Evolutionary conservation across 2,329 filamentous ascomycete species (phyloP), one percentile per base, ranked within the genome.

Genomic region (Penicillium sp.): DNA sequence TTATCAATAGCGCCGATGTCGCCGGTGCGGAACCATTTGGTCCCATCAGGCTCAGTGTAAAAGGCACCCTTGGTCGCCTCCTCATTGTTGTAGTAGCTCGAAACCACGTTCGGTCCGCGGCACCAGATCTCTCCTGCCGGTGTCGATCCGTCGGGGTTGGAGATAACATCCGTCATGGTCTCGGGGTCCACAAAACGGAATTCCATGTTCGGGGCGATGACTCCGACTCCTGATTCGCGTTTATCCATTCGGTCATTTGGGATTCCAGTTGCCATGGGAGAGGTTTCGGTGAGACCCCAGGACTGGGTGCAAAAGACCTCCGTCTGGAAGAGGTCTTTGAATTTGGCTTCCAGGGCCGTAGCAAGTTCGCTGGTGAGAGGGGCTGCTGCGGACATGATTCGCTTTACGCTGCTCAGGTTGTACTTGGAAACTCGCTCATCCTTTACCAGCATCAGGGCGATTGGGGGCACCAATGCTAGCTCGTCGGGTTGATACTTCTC

Each of bases 171-270:
- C 31, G 27, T 50, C 61, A 62, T 62, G 0, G 62, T 59, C 25
- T 66, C 63, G 2, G 63, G 60, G 11, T 66, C 63, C 16, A 66
- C 58, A 19, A 66, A 66, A 29, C 63, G 63, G 51, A 64, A 59
- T 44, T 62, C 54, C 63, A 66, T 64, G 43, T 62, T 64, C 10
- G 54, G 57, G 27, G 54, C 54, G 31, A 66, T 63, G 9, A 57
- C 60, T 13, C 63, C 63, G 9, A 64, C 62, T 1, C 60, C 60
- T 2, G 45, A 42, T 14, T 51, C 46, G 9, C 63, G 51, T 47
- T 64, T 66, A 43, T 64, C 63, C 58, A 66, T 55, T 19, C 62
- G 60, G 39, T 64, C 51, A 50, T 60, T 63, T 1, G 63, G 62
- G 13, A 64, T 9, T 19, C 53, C 50, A 7, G 62, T 64, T 3